Conservation (phyloP, 2,329 filamentous ascomycete genomes). For the Colletotrichum liriopes region DNA sequence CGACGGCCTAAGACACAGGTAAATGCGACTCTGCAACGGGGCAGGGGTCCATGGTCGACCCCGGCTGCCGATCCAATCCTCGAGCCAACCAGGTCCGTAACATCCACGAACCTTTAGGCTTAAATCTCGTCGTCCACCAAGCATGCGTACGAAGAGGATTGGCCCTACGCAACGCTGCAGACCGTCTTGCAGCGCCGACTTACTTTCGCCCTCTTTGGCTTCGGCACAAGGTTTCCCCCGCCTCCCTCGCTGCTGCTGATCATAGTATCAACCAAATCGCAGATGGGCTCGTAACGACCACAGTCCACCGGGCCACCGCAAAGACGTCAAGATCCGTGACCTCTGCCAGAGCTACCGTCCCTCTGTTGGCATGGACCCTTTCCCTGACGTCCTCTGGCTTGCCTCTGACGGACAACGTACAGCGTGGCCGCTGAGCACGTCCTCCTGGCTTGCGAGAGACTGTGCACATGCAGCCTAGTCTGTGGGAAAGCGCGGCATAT, state of each 20-base stretch:
- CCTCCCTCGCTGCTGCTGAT: neutral
- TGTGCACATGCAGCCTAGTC: conserved; percentile 14
- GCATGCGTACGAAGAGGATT: neutral
- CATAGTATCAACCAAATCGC: neutral
- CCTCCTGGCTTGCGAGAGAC: conserved; percentile 1
- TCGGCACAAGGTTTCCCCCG: neutral
- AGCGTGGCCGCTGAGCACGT: conserved; percentile 7
- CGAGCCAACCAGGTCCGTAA: conserved; percentile 11
- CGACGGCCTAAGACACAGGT: neutral
- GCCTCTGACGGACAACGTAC: conserved; percentile 8
- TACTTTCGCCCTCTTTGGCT: neutral
- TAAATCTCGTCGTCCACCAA: conserved; percentile 21
- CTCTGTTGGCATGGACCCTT: conserved; percentile 10
- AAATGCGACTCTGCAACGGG: conserved; percentile 21
- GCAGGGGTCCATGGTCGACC: conserved; percentile 27
- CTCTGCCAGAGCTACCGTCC: neutral
- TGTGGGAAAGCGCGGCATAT: neutral
- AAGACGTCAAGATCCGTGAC: neutral
- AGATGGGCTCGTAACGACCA: neutral
- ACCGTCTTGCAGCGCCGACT: neutral
- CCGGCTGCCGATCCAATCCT: conserved; percentile 17
- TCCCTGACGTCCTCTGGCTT: neutral
- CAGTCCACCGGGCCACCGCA: neutral
- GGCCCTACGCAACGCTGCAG: neutral
- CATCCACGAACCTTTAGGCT: conserved; percentile 12